Base-by-base conservation (phyloP, 208 protist species). In the Kentomonas sorsogonicus region DNA sequence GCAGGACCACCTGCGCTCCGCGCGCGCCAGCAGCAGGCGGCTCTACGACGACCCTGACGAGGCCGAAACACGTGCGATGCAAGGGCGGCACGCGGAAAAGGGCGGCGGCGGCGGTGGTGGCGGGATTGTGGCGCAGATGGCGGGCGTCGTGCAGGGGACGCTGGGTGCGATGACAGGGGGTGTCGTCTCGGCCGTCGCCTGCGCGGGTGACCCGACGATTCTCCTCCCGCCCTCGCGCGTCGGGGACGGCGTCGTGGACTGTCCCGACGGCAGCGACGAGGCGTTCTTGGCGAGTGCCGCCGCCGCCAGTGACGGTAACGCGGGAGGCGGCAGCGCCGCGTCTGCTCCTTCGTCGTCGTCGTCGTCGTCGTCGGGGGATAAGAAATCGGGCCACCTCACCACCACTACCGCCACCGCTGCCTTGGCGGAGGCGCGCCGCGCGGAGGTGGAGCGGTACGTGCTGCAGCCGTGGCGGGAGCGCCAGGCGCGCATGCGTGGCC, bases 211-310 rank as follows among this genome's bases (percentile, higher is more conserved):
- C 36, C 46, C 51, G 36, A 60, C 58, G 27, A 61, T 77, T 25
- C 69, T 79, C 26, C 63, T 89, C 16, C 47, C 86, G n/a, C 86
- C 81, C 3, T 89, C 81, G 16, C 63, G 74, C 29, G 53, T 93
- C 10, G 72, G 60, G 3, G 81, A 93, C 50, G 81, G 81, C 27
- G 56, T 93, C 26, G 72, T 89, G 3, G 81, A 93, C 69, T 93
- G 85, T 59, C 83, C 77, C 52, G 74, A 77, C 22, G 78, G 67
- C 23, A 83, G 79, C 26, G 85, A 89, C 48, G 81, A 93, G 58
- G 69, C 31, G 3, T 11, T 44, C 1, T 22, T 59, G 38, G 54
- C 39, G 39, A 23, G 46, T n/a, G n/a, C n/a, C n/a, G n/a, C n/a
- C n/a, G n/a, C n/a, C n/a, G n/a, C n/a, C n/a, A n/a, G n/a, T n/a